Conservation (phyloP, 495 filamentous ascomycete species). For the Trichodelitschia bisporula region DNA sequence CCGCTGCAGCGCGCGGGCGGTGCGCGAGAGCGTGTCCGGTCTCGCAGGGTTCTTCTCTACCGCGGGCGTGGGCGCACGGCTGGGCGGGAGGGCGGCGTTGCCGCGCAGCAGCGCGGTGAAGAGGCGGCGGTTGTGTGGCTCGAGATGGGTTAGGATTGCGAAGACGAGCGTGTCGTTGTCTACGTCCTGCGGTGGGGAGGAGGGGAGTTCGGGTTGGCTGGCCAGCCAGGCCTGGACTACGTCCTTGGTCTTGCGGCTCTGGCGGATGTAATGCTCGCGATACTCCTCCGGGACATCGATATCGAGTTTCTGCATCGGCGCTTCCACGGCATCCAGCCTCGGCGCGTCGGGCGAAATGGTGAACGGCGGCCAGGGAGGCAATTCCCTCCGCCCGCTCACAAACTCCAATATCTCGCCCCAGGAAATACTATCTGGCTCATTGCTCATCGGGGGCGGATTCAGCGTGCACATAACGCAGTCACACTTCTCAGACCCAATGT, state of each 20-base stretch:
- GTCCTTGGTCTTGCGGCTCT: constrained; percentile 63
- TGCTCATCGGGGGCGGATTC: constrained; percentile 7
- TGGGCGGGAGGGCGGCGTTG: constrained; percentile 25
- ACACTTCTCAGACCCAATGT: constrained; percentile 65
- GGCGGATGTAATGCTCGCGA: constrained; percentile 64
- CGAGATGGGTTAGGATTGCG: constrained; percentile 72
- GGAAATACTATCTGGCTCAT: constrained; percentile 38
- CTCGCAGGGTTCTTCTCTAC: constrained; percentile 23
- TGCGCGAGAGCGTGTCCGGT: constrained; percentile 43
- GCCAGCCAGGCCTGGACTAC: constrained; percentile 72
- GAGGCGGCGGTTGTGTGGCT: constrained; percentile 42
- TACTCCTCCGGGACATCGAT: constrained; percentile 82
- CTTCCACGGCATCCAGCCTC: constrained; percentile 29
- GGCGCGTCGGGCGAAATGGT: constrained; percentile 28
- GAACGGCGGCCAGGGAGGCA: constrained; percentile 76
- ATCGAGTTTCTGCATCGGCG: constrained; percentile 65
- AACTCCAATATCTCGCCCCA: constrained; percentile 94
- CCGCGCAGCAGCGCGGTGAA: constrained; percentile 62
- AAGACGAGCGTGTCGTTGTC: constrained; percentile 86
- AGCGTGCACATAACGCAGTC: constrained; percentile 51
- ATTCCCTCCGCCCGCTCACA: constrained; percentile 61
- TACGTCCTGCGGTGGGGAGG: constrained; percentile 55
- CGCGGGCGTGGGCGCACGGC: constrained; percentile 30
- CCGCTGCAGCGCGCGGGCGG: constrained; percentile 52
- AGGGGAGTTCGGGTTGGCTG: constrained; percentile 42